These are phyloP conservation scores for Colletotrichum ledebouriae DNA, from an alignment of 2,329 filamentous ascomycete species.

Conservation along the genomic window DNA sequence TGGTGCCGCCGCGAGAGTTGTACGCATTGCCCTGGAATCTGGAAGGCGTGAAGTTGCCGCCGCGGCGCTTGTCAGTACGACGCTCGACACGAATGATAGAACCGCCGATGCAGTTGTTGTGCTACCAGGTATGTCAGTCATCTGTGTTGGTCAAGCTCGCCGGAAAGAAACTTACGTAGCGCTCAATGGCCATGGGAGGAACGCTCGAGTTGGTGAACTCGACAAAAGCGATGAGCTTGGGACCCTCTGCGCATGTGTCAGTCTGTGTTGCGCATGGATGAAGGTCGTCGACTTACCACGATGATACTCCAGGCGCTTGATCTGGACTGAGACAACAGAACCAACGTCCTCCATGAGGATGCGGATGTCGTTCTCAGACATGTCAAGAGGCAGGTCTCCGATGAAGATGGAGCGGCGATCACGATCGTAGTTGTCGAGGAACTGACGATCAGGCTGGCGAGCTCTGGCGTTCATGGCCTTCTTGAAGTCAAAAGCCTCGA, in stretches of 20 bases:
- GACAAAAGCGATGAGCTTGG: conserved; percentile 53
- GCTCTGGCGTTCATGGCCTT: conserved; percentile 39
- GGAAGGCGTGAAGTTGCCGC: conserved; percentile 3
- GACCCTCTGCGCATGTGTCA: conserved; percentile 28
- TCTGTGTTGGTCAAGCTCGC: neutral
- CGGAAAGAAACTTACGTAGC: conserved; percentile 48
- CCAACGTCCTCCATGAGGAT: conserved; percentile 56
- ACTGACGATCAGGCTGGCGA: conserved; percentile 42
- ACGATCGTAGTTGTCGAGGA: conserved; percentile 55
- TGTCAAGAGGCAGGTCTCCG: conserved; percentile 57
- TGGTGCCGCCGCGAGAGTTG: neutral
- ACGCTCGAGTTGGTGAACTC: conserved; percentile 55
- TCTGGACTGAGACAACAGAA: conserved; percentile 50
- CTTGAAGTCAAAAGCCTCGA: conserved; percentile 50
- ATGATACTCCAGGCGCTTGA: conserved; percentile 43
- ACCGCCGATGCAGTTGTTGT: conserved; percentile 50
- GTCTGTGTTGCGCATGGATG: neutral
- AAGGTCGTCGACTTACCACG: conserved; percentile 11
- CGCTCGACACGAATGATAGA: conserved; percentile 54
- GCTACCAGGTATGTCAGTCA: conserved; percentile 46
- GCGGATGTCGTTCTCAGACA: conserved; percentile 53
- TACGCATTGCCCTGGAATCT: conserved; percentile 4
- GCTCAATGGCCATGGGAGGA: conserved; percentile 53
- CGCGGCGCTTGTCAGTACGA: conserved; percentile 32
- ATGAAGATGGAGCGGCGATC: conserved; percentile 64